phyloP scores from a whole-genome alignment of 345 rosid genomes.

The Streptanthus diversifolius region DNA sequence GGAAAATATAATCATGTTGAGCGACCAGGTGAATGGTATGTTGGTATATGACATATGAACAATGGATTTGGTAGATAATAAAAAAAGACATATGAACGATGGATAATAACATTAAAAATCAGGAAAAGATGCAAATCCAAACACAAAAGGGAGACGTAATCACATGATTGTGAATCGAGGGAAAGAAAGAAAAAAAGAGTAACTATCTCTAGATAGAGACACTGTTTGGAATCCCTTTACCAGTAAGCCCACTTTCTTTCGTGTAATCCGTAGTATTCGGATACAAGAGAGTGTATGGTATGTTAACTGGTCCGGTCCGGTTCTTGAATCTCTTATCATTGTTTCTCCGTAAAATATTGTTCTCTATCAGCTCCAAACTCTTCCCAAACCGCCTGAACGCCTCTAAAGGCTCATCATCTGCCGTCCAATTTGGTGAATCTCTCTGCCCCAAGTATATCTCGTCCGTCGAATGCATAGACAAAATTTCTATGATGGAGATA shows the following conservation, averaged over 20 bases:
- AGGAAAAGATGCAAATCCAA: not conserved
- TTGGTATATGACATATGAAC: no score
- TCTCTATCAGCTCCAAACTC: slow-evolving; percentile 55
- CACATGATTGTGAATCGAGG: not conserved
- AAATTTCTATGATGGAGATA: slow-evolving; percentile 71
- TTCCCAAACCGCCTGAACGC: slow-evolving; percentile 62
- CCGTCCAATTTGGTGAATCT: slow-evolving; percentile 67
- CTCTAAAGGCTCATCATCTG: slow-evolving; percentile 56
- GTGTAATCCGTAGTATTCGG: slow-evolving; percentile 69
- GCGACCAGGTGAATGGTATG: no score
- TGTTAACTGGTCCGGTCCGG: slow-evolving; percentile 66
- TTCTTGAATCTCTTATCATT: slow-evolving; percentile 59
- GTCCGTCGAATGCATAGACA: slow-evolving; percentile 80
- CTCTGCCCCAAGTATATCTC: slow-evolving; percentile 90
- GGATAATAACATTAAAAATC: not conserved
- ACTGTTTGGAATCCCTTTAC: slow-evolving; percentile 90
- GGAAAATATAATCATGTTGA: no score
- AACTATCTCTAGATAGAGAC: slow-evolving; percentile 52
- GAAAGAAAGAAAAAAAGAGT: not conserved
- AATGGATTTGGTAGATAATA: no score
- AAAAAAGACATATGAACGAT: not conserved
- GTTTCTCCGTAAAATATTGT: slow-evolving; percentile 53
- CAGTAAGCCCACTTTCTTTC: slow-evolving; percentile 65
- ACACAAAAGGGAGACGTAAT: not conserved
- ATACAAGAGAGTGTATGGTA: slow-evolving; percentile 74